phyloP scores from a whole-genome alignment of 2,329 filamentous ascomycete species.

The Aquanectria penicillioides region DNA sequence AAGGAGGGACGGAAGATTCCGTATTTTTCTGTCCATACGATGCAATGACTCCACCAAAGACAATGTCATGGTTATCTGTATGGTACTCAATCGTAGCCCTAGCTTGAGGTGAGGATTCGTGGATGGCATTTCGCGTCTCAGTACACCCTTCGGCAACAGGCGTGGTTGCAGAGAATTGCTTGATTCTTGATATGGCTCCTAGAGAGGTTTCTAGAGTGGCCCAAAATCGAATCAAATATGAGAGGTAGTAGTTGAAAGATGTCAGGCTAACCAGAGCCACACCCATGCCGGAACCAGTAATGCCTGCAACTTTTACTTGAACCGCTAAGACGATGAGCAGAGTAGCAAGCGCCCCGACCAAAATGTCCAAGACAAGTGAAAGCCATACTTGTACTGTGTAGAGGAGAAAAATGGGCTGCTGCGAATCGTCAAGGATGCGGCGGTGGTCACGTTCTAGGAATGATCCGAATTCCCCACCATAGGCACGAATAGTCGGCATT shows the following conservation, averaged over 20 bases:
- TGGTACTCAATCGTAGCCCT: too few relatives aligned
- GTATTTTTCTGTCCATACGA: too few relatives aligned
- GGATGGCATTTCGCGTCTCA: neutral
- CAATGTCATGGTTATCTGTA: too few relatives aligned
- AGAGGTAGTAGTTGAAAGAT: slow-evolving; percentile 42
- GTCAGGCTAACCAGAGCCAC: slow-evolving; percentile 42
- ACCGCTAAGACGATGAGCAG: slow-evolving; percentile 31
- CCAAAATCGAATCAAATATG: slow-evolving; percentile 46
- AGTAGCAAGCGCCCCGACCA: slow-evolving; percentile 33
- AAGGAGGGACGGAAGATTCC: too few relatives aligned
- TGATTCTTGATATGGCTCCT: slow-evolving; percentile 40
- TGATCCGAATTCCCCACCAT: slow-evolving; percentile 52
- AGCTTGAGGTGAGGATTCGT: too few relatives aligned
- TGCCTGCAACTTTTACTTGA: slow-evolving; percentile 21
- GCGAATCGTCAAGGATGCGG: slow-evolving; percentile 52
- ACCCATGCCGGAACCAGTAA: slow-evolving; percentile 29
- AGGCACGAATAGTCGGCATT: slow-evolving; percentile 59
- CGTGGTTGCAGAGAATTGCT: slow-evolving; percentile 15
- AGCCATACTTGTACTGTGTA: slow-evolving; percentile 42
- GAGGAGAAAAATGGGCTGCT: slow-evolving; percentile 58
- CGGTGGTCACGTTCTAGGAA: slow-evolving; percentile 47
- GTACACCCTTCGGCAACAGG: neutral
- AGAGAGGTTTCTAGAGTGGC: slow-evolving; percentile 42
- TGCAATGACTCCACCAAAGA: too few relatives aligned
- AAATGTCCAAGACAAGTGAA: slow-evolving; percentile 36